Evolutionary conservation across 306 rosid species (phyloP), one percentile per base, ranked within the genome.

Genomic region (Dryas alaskensis): DNA sequence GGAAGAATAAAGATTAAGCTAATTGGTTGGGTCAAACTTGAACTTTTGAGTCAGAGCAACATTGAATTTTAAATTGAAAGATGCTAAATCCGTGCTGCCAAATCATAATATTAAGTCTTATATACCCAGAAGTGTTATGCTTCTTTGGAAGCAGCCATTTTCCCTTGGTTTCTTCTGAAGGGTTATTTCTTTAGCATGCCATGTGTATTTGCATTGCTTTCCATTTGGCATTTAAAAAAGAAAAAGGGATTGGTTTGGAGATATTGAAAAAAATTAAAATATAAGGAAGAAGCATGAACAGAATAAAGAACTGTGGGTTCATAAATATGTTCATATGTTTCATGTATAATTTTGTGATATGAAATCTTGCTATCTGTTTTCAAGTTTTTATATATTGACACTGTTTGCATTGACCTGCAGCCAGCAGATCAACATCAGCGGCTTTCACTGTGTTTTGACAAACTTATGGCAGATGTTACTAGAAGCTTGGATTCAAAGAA

Each of bases 401-500:
- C 69, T 60, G 9, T 70, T 48, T 55, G 64, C 44, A 10, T 68
- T 58, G 61, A 57, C 66, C 73, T 67, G 82, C 90, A 86, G 90
- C 76, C 86, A 17, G 86, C 39, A 11, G 90, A 86, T 73, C 90
- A 86, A 69, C 88, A 86, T 67, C 79, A 84, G 40, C 86, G 90
- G 63, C 87, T 86, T 27, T 83, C 81, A 58, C 70, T 76, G 79
- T 86, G 87, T 69, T 86, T 86, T 57, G 90, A 84, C 80, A 86
- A 84, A 69, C 82, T 86, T 60, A 86, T 86, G 90, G 69, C 81
- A 10, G 88, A 86, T 67, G 90, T 86, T 14, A 86, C 90, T 51
- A 83, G 90, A 75, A 84, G 86, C 76, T 81, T 86, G 84, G 90
- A 86, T 74, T 84, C 90, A 39, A 86, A 86, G 74, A 86, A 84